Base-by-base conservation (phyloP, 108 stramenopile species). In the Aurantiochytrium sp. region DNA sequence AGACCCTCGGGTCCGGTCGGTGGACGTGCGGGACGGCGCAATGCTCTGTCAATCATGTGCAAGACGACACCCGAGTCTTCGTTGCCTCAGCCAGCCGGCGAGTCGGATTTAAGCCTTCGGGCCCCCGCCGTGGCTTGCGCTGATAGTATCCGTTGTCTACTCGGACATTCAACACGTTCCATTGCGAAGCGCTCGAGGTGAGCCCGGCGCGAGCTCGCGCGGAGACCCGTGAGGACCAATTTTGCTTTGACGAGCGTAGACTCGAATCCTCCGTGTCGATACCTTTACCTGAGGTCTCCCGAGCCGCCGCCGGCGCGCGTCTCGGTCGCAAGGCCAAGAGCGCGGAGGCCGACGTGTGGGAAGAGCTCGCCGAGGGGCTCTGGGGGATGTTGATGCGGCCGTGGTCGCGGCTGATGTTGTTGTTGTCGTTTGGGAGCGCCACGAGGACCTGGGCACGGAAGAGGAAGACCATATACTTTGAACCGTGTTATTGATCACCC, bases 21-120 rank as follows among this genome's bases (percentile, higher is more conserved):
- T 19, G 34, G 59, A 65, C 32, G 19, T 65, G 59, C 24, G 59
- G 59, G 34, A 65, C 24, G 59, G 59, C 59, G 59, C 59, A 65
- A 65, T 65, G 59, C 59, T 65, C 34, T 65, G 59, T 65, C 59
- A 65, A 65, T 65, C 59, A 34, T 65, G 59, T 65, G 59, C 59
- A 65, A 65, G 34, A 65, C 32, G 19, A 15, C 32, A 65, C 32
- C 32, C 59, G 59, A 27, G 59, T 65, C 34, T 34, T 17, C 59
- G 59, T 65, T 65, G 27, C 59, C 59, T 34, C 34, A 34, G 32
- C 59, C 59, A 34, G 59, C 59, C 34, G 59, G 59, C 34, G 59
- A 34, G 34, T 65, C 59, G 59, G 59, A 65, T n/a, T n/a, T n/a
- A n/a, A 15, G 59, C 59, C 59, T 34, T 65, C 2, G 59, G 59